Conservation (phyloP, 2,329 filamentous ascomycete genomes). For the Triangularia setosa region DNA sequence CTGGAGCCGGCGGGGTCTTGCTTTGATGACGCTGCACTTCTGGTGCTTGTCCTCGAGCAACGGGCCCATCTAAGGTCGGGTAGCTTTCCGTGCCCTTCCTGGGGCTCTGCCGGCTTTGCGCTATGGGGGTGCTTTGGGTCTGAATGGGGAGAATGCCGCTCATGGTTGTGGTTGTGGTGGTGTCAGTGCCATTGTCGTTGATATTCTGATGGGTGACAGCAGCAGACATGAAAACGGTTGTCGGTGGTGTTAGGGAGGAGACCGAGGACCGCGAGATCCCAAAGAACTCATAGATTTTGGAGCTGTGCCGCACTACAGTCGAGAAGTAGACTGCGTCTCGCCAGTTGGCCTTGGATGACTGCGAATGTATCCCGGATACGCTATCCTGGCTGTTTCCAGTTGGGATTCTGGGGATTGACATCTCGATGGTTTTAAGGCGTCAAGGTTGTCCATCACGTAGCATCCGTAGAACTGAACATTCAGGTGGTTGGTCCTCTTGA, state of each 20-base stretch:
- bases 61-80: background rate
- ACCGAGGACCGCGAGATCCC: background rate
- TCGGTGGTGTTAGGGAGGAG: background rate
- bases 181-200: background rate
- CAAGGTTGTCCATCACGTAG: background rate
- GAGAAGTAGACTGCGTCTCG: slow-evolving; percentile 9
- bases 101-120: background rate
- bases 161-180: background rate
- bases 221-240: background rate
- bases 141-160: background rate
- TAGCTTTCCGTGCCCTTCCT: background rate
- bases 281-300: slow-evolving; percentile 21
- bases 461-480: background rate
- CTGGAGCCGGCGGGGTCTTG: background rate
- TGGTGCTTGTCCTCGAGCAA: background rate
- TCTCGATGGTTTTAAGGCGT: background rate
- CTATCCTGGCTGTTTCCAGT: background rate
- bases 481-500: background rate
- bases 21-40: background rate
- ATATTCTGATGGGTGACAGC: background rate
- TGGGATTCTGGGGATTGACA: background rate
- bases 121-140: background rate
- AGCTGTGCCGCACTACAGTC: slow-evolving; percentile 9
- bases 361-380: background rate
- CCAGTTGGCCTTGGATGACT: background rate